These are phyloP conservation scores for Hanseniaspora guilliermondii DNA, from an alignment of 805 yeast genomes.

Conservation along the genomic window DNA sequence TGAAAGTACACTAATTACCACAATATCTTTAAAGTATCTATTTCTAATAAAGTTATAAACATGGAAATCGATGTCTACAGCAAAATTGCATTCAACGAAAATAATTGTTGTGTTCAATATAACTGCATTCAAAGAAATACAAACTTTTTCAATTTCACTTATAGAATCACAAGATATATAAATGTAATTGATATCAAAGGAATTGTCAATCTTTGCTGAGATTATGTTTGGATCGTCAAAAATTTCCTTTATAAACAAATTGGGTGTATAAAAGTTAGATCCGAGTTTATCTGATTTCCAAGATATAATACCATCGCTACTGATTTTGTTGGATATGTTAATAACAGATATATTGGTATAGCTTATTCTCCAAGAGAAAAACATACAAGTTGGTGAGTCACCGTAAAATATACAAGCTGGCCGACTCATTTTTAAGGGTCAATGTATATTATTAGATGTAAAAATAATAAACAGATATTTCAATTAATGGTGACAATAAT, in stretches of 20 bases:
- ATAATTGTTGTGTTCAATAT: conserved; percentile 19
- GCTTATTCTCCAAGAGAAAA: conserved; percentile 27
- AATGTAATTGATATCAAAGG: conserved; percentile 19
- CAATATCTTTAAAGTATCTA: conserved; percentile 13
- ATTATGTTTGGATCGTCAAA: conserved; percentile 9
- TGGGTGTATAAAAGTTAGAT: conserved; percentile 26
- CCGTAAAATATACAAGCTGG: conserved; percentile 17
- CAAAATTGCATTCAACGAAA: conserved; percentile 24
- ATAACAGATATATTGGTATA: conserved; percentile 24
- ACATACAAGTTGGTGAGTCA: conserved; percentile 26
- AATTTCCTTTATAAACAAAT: conserved; percentile 20
- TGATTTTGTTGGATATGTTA: conserved; percentile 22
- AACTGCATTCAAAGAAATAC: conserved; percentile 17
- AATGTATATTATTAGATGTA: no score
- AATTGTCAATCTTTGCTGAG: neutral
- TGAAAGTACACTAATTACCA: conserved; percentile 21
- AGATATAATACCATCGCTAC: conserved; percentile 25
- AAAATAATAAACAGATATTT: neutral
- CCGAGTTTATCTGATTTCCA: conserved; percentile 27
- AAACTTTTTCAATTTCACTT: conserved; percentile 19
- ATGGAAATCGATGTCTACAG: conserved; percentile 23
- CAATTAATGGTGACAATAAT: no score
- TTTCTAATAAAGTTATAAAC: conserved; percentile 9
- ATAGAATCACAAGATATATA: conserved; percentile 23
- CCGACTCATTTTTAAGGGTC: neutral